phyloP scores from a whole-genome alignment of 768 basidiomycete genomes.

The Postia placenta region DNA sequence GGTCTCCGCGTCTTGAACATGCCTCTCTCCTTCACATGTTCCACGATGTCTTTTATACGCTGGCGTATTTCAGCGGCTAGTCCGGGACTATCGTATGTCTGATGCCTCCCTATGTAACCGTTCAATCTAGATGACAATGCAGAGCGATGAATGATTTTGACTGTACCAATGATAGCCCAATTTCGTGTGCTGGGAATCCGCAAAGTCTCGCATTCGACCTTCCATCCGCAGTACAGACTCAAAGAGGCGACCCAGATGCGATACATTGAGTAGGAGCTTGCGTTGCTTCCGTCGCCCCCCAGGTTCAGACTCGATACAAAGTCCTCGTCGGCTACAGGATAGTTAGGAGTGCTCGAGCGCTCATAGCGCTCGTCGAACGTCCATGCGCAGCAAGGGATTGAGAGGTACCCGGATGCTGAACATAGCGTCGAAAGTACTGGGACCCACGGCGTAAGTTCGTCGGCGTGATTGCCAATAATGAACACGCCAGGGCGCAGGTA shows the following conservation, averaged over 20 bases:
- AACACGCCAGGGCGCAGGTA: slow-evolving; percentile 49
- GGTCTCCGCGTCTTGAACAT: slow-evolving; percentile 67
- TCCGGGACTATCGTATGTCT: slow-evolving; percentile 26
- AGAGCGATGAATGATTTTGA: neutral
- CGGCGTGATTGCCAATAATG: slow-evolving; percentile 92
- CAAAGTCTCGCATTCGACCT: slow-evolving; percentile 77
- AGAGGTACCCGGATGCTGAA: slow-evolving; percentile 61
- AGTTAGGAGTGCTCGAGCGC: slow-evolving; percentile 33
- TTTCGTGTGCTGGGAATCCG: slow-evolving; percentile 92
- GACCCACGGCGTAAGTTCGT: slow-evolving; percentile 94
- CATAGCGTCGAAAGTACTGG: slow-evolving; percentile 70
- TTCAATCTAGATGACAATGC: neutral
- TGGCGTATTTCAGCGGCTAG: slow-evolving; percentile 26
- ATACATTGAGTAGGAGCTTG: slow-evolving; percentile 76
- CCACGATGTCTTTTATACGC: slow-evolving; percentile 49
- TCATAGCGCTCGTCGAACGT: slow-evolving; percentile 63
- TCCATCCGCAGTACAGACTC: slow-evolving; percentile 75
- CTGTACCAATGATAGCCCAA: slow-evolving; percentile 83
- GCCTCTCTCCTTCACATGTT: slow-evolving; percentile 52
- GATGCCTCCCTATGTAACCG: slow-evolving; percentile 19
- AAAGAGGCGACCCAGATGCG: slow-evolving; percentile 80
- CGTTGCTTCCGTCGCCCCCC: slow-evolving; percentile 52
- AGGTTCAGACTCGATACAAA: slow-evolving; percentile 45
- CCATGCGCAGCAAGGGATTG: slow-evolving; percentile 92
- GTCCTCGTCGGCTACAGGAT: slow-evolving; percentile 18